Conservation (phyloP, 2,329 filamentous ascomycete genomes). For the Aureobasidium lini region DNA sequence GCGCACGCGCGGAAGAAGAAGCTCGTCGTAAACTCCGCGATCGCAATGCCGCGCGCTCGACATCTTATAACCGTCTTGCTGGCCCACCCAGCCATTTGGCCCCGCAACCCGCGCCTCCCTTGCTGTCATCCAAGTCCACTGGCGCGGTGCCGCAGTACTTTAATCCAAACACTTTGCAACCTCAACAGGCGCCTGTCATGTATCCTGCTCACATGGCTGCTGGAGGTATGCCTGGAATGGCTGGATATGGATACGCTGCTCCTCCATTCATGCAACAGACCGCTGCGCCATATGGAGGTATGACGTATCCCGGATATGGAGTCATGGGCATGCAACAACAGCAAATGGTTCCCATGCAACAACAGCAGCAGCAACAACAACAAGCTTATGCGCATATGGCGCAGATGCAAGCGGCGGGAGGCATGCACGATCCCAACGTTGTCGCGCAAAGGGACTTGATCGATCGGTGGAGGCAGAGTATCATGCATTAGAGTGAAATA, state of each 20-base stretch:
- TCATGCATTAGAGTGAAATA: slow-evolving; percentile 21
- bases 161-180: not conserved
- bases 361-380: slow-evolving; percentile 9
- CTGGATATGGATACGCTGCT: not conserved
- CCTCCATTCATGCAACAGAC: not conserved
- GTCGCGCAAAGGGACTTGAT: slow-evolving; percentile 50
- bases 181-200: not conserved
- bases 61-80: not conserved
- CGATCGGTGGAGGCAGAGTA: slow-evolving; percentile 50
- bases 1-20: not conserved
- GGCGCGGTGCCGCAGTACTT: slow-evolving; percentile 6
- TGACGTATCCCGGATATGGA: not conserved
- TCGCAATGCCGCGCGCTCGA: not conserved
- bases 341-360: not conserved
- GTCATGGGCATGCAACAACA: slow-evolving; percentile 5
- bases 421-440: slow-evolving; percentile 28
- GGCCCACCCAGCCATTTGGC: not conserved
- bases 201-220: slow-evolving; percentile 2
- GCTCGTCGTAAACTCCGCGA: not conserved
- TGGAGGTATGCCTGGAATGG: not conserved
- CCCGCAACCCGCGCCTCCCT: not conserved
- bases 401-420: not conserved
- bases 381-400: slow-evolving; percentile 10
- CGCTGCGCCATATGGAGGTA: not conserved
- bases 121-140: not conserved